Evolutionary conservation across 1,284 basidiomycete species (phyloP).

Genomic region (Wallemia hederae): DNA sequence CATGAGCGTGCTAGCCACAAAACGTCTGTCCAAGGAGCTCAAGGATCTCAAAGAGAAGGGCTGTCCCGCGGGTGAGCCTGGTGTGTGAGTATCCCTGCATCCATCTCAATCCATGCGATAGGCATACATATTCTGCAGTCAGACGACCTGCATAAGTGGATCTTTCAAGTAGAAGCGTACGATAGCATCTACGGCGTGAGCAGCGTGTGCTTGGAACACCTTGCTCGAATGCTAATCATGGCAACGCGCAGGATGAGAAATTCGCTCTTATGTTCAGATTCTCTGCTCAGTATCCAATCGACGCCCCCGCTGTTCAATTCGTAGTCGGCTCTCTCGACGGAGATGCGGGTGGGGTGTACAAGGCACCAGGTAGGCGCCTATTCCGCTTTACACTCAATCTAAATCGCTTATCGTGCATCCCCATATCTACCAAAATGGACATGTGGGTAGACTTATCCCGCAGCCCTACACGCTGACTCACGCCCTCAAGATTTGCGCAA

Average conservation of each 20-base stretch:
- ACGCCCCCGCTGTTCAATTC: neutral
- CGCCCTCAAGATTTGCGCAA: neutral
- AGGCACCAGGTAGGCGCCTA: too few relatives aligned
- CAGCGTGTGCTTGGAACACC: neutral
- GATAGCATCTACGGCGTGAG: constrained; percentile 38
- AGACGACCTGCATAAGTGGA: constrained; percentile 41
- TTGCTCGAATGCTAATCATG: neutral
- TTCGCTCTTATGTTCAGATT: constrained; percentile 48
- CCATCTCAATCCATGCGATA: constrained; percentile 12
- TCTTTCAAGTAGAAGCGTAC: constrained; percentile 1
- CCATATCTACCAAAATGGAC: neutral
- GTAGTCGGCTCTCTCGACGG: neutral
- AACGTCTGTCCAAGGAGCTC: constrained; percentile 24
- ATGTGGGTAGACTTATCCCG: neutral
- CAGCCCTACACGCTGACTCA: neutral
- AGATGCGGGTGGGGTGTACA: neutral
- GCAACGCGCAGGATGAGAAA: constrained; percentile 28
- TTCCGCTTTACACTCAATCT: too few relatives aligned
- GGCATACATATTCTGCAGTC: constrained; percentile 38
- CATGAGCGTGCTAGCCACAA: neutral
- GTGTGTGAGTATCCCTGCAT: neutral
- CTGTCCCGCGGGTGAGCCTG: constrained; percentile 31
- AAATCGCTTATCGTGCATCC: too few relatives aligned
- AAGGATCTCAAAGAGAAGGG: constrained; percentile 35
- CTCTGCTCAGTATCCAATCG: constrained; percentile 17